These are phyloP conservation scores for Talaromyces sp. DNA, from an alignment of 2,329 filamentous ascomycete species.

Conservation along the genomic window DNA sequence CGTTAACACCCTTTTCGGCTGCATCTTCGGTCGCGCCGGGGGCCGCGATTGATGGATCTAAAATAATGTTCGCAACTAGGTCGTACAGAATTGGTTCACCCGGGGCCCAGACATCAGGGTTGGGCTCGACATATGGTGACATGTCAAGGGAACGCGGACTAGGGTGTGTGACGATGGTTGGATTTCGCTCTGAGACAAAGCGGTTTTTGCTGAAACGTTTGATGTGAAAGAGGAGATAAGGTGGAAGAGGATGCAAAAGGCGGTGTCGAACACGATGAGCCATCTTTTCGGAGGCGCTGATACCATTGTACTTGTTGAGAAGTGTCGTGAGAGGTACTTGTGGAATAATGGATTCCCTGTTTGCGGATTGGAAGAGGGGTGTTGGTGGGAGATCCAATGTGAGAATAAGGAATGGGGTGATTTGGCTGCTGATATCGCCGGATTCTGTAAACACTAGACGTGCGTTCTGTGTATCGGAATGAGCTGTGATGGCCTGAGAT, in stretches of 20 bases:
- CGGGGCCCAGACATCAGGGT: conserved; percentile 68
- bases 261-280: conserved; percentile 87
- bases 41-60: conserved; percentile 58
- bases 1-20: conserved; percentile 40
- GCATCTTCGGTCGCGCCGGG: conserved; percentile 61
- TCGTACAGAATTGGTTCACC: conserved; percentile 92
- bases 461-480: conserved; percentile 78
- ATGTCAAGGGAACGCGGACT: conserved; percentile 81
- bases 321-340: conserved; percentile 73
- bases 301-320: conserved; percentile 89
- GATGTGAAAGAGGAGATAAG: conserved; percentile 89
- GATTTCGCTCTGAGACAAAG: conserved; percentile 93
- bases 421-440: conserved; percentile 74
- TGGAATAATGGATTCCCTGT: conserved; percentile 94
- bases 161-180: conserved; percentile 96
- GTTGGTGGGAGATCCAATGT: conserved; percentile 90
- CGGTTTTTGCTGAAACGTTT: conserved; percentile 98
- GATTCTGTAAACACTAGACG: conserved; percentile 92
- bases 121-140: conserved; percentile 87
- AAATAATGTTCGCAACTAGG: conserved; percentile 86
- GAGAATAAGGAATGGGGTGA: conserved; percentile 82
- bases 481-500: conserved; percentile 89
- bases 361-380: conserved; percentile 92
- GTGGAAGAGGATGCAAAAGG: conserved; percentile 85
- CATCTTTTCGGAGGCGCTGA: conserved; percentile 82